Evolutionary conservation across 768 basidiomycete genomes (phyloP).

Genomic region (Chalciporus piperatus): DNA sequence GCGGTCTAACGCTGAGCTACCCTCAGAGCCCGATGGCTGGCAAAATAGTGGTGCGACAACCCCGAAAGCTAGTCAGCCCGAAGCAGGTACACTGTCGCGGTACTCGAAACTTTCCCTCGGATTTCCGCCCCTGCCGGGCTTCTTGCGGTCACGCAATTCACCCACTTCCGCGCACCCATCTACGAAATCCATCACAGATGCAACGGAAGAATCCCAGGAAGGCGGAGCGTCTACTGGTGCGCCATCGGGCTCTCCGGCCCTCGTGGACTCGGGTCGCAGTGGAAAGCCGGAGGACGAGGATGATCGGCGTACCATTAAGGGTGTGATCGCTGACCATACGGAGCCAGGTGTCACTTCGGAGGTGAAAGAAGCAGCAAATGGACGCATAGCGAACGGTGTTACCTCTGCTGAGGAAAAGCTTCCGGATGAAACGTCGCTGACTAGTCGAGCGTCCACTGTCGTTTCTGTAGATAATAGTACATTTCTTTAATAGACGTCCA

Average conservation of each 20-base stretch:
- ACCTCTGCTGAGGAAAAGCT: slow-evolving; percentile 24
- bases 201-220: slow-evolving; percentile 19
- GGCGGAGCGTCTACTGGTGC: slow-evolving; percentile 11
- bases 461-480: slow-evolving; percentile 15
- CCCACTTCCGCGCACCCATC: slow-evolving; percentile 35
- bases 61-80: slow-evolving; percentile 41
- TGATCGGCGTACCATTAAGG: slow-evolving; percentile 41
- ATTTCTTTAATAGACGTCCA: slow-evolving; percentile 13
- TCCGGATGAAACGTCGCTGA: slow-evolving; percentile 10
- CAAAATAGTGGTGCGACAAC: slow-evolving; percentile 57
- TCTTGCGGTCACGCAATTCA: slow-evolving; percentile 61
- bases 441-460: slow-evolving; percentile 12
- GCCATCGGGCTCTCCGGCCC: slow-evolving; percentile 8
- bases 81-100: slow-evolving; percentile 34
- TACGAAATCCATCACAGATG: slow-evolving; percentile 20
- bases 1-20: slow-evolving; percentile 15
- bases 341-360: slow-evolving; percentile 10
- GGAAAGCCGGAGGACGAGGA: slow-evolving; percentile 35
- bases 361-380: slow-evolving; percentile 13
- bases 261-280: neutral
- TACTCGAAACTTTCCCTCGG: slow-evolving; percentile 49
- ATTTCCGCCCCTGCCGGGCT: slow-evolving; percentile 61
- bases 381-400: slow-evolving; percentile 2
- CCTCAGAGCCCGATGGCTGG: slow-evolving; percentile 39
- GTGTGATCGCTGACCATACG: slow-evolving; percentile 22